Evolutionary conservation across 192 early-diverging fungal genomes (phyloP).

Genomic region (Podila epigama): DNA sequence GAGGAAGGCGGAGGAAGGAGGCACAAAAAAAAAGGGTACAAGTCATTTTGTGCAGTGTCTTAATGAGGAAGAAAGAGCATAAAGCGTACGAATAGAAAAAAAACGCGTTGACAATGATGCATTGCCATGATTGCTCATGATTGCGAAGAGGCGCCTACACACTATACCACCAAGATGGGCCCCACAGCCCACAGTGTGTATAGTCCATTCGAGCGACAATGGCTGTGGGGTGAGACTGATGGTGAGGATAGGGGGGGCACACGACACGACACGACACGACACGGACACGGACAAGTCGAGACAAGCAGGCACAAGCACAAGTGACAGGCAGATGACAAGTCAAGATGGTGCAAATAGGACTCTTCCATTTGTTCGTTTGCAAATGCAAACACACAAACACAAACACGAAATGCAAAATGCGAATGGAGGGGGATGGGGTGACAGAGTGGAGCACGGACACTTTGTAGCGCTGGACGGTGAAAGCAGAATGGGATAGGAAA

Average conservation of each 20-base stretch:
- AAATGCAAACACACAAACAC: neutral
- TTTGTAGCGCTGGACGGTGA: no score
- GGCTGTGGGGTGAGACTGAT: no score
- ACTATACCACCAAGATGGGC: neutral
- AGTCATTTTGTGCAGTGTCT: neutral
- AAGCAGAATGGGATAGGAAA: no score
- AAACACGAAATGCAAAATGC: neutral
- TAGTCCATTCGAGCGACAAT: no score
- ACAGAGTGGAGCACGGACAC: neutral
- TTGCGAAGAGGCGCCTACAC: neutral
- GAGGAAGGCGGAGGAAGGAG: neutral
- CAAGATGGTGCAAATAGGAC: neutral
- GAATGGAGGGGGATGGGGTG: neutral
- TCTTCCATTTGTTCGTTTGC: no score
- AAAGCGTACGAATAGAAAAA: neutral
- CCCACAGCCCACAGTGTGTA: no score
- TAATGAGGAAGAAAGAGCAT: neutral
- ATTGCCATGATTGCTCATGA: neutral
- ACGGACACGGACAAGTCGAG: no score
- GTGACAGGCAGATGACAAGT: no score
- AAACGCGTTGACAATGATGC: neutral
- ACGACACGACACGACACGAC: no score
- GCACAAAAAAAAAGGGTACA: neutral
- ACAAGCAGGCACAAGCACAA: no score
- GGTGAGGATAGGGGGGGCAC: no score